A percentile compares a stretch with the other conserved stretches of the same genome.
Conservation (phyloP, 805 yeast species). For the Lachancea cidri region DNA sequence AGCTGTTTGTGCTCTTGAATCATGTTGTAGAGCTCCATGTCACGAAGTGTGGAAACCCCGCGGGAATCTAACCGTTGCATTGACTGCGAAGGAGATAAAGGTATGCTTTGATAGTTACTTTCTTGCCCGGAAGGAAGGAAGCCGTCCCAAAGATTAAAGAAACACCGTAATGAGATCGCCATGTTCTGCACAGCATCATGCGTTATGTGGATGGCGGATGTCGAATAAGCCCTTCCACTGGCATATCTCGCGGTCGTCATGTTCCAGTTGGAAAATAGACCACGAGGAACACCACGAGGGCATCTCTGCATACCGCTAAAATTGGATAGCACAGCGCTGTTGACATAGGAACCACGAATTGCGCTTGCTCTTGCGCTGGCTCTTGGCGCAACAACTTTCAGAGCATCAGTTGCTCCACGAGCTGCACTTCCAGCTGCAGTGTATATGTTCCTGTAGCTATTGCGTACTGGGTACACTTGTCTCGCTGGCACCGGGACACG, state of each 20-base stretch:
- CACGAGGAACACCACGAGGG: constrained; percentile 18
- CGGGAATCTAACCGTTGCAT: constrained; percentile 3
- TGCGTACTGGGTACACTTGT: constrained; percentile 2
- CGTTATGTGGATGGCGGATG: constrained; percentile 26
- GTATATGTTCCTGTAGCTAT: constrained; percentile 1
- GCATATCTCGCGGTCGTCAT: constrained; percentile 11
- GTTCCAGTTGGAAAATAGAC: constrained; percentile 21
- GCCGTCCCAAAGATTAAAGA: constrained; percentile 32
- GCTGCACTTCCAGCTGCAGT: not conserved
- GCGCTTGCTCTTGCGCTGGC: not conserved
- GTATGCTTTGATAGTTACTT: constrained; percentile 14
- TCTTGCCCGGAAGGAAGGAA: constrained; percentile 16
- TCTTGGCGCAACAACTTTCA: not conserved
- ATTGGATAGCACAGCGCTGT: constrained; percentile 11
- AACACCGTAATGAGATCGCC: constrained; percentile 44
- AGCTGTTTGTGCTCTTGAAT: constrained; percentile 26
- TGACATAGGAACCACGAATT: not conserved
- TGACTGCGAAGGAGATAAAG: constrained; percentile 12
- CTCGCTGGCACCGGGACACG: constrained; percentile 17
- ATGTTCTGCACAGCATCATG: constrained; percentile 56
- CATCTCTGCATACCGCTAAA: constrained; percentile 9
- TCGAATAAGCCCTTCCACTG: constrained; percentile 18
- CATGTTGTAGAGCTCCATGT: constrained; percentile 27
- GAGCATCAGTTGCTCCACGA: not conserved
- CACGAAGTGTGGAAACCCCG: constrained; percentile 12